Base-by-base conservation (phyloP, 2,329 filamentous ascomycete species). In the Penicillium expansum region DNA sequence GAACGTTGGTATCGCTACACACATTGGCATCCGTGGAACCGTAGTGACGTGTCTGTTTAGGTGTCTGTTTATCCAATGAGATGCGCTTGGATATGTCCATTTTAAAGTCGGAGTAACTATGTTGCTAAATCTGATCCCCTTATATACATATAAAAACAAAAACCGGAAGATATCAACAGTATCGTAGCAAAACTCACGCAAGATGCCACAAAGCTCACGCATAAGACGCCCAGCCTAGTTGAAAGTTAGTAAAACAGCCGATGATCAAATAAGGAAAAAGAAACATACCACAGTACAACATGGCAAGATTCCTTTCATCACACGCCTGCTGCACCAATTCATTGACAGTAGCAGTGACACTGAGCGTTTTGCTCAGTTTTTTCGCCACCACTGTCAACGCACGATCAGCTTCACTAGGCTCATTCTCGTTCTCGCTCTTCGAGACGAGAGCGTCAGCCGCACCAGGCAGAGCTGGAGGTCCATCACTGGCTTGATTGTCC, bases 251-350 rank as follows among this genome's bases (percentile, higher is more conserved):
- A 43, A 32, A 27, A 5, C 11, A 7, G 8, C 11, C 11, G 35
- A 13, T 18, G 14, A n/a, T 5, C 11, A 32, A 16, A 18, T 2
- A 24, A 14, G 14, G 4, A 43, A n/a, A 29, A n/a, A 33, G 29
- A 6, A 27, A 35, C 49, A 35, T 45, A 52, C 87, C 88, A 67
- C 87, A 88, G 78, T 93, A 99, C 66, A 99, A 76, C 41, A 97
- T 87, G 2, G 94, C 93, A 68, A 99, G 73, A 71, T 99, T 97
- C 64, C 85, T 84, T 77, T 96, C 92, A 74, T 99, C 94, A 1
- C 89, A 93, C 8, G 94, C 93, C 76, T 96, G 90, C 71, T 97
- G 94, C 62, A 99, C 99, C 62, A 99, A 77, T 71, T 99, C 94
- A 69, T 97, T 97, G 52, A 99, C 94, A 14, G 92, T 97, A 3